A percentile compares a stretch with the other conserved stretches of the same genome.
phyloP scores from a whole-genome alignment of 768 basidiomycete species.

The Xerocomus spinulosus region DNA sequence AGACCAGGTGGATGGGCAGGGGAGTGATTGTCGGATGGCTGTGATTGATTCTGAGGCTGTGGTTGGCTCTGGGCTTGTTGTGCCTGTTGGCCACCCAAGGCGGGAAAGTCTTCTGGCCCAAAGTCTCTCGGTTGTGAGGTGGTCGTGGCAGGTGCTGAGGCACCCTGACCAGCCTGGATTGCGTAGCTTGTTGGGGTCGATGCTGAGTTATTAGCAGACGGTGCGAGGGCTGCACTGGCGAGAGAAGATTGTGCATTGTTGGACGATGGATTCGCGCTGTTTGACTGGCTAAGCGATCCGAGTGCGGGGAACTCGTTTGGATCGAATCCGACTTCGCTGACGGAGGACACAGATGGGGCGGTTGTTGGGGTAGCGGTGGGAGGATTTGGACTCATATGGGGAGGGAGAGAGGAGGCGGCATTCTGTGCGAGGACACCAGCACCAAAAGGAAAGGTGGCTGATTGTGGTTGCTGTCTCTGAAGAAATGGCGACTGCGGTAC shows the following conservation, averaged over 20 bases:
- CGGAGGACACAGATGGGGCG: slow-evolving; percentile 59
- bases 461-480: slow-evolving; percentile 45
- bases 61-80: slow-evolving; percentile 28
- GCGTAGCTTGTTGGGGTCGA: slow-evolving; percentile 66
- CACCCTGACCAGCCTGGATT: slow-evolving; percentile 66
- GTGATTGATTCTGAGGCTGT: slow-evolving; percentile 28
- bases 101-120: slow-evolving; percentile 88
- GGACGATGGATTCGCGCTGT: slow-evolving; percentile 34
- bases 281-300: slow-evolving; percentile 54
- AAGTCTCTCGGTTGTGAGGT: slow-evolving; percentile 39
- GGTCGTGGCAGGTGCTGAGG: slow-evolving; percentile 10
- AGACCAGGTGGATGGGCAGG: slow-evolving; percentile 68
- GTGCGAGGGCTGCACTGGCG: slow-evolving; percentile 16
- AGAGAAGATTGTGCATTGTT: slow-evolving; percentile 33
- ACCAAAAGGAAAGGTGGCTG: slow-evolving; percentile 55
- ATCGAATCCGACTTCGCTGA: slow-evolving; percentile 75
- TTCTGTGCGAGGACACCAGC: slow-evolving; percentile 50
- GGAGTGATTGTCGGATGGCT: slow-evolving; percentile 31
- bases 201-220: slow-evolving; percentile 27
- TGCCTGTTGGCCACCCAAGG: slow-evolving; percentile 63
- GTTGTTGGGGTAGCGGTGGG: slow-evolving; percentile 35
- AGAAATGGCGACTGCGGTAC: slow-evolving; percentile 62
- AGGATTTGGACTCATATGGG: slow-evolving; percentile 52
- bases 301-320: slow-evolving; percentile 87
- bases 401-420: slow-evolving; percentile 49